Evolutionary conservation across 2,329 filamentous ascomycete species (phyloP), one percentile per base, ranked within the genome.

Genomic region (Phaeomoniella chlamydospora): DNA sequence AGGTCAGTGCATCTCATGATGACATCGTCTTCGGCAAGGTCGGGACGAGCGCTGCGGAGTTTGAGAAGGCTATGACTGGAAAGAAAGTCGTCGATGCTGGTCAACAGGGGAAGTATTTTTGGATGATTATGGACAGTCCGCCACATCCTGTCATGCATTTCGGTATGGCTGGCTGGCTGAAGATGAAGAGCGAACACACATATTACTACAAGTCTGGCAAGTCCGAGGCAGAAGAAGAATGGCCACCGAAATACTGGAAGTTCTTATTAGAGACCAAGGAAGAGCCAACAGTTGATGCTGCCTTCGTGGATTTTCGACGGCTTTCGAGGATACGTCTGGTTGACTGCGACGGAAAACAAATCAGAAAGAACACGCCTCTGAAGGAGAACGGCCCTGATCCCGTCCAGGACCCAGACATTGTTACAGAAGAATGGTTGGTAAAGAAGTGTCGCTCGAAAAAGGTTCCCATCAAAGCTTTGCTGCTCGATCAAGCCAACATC

Each of bases 51-150:
- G 83, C 79, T 1, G 57, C 72, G 0, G 80, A 78, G 18, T 86
- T 98, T 43, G 67, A 82, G 46, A 69, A 73, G 37, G 76, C 80
- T 1, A 65, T 94, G 50, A 68, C 68, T 3, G 85, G 84, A 3
- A 88, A 81, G 50, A 84, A 75, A 50, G 74, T 80, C 18, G 48
- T 70, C 29, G 70, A 68, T 37, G 82, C 81, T 3, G 82, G 81
- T 3, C 85, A 81, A 40, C 90, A 94, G 54, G 90, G 90, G 6
- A 98, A 96, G 69, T 96, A 96, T 53, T 96, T 98, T 56, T 98
- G 90, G 67, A 66, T 96, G 15, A 77, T 84, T 26, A 81, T 83
- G 72, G 70, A 72, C 16, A 69, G 71, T 6, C 71, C 84, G 9
- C 87, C 88, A 1, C 90, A 96, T 57, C 73, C 82, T 0, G 74